Base-by-base conservation (phyloP, 148 eudicot species). In the Arbutus unedo region DNA sequence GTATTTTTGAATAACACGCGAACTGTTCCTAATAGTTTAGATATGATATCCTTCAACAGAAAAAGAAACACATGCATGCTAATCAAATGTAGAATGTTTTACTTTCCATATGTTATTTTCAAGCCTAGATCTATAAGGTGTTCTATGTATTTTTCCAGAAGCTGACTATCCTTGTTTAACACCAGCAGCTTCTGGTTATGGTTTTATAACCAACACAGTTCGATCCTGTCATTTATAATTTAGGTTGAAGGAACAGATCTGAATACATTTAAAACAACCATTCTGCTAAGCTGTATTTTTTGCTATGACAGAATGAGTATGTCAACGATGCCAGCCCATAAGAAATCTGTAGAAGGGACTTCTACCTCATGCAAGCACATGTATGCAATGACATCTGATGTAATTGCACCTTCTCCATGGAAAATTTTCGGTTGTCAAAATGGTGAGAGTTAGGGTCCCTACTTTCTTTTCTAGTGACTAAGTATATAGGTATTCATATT, bases 391-490 rank as follows among this genome's bases (percentile, higher is more conserved):
- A 87, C 85, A 53, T 85, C 91, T 21, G 97, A 92, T 85, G 97
- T 91, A 25, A 87, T 92, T 80, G 92, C 93, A 53, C 93, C 97
- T 82, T 88, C 95, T 4, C 93, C 93, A 3, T 92, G 97, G 97
- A 84, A 88, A 85, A 91, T 93, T 51, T 86, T 92, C 49, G 97
- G 97, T 73, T 89, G 91, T 80, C 85, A 89, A 80, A 92, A 92
- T 86, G 97, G 97, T 93, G 89, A 50, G 74, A 2, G 13, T 3
- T 48, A 3, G 45, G 76, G 4, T 48, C 31, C 43, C 44, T 79
- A 8, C 62, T 74, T 71, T 8, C 60, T 81, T 54, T 64, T 13
- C 71, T n/a, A 41, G 47, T 41, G 48, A 48, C 9, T 25, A 50
- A 21, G 48, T 62, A 76, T 11, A 23, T 23, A 25, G 5, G 21